phyloP scores from a whole-genome alignment of 2,329 filamentous ascomycete species.

The Fusarium tuaranense region DNA sequence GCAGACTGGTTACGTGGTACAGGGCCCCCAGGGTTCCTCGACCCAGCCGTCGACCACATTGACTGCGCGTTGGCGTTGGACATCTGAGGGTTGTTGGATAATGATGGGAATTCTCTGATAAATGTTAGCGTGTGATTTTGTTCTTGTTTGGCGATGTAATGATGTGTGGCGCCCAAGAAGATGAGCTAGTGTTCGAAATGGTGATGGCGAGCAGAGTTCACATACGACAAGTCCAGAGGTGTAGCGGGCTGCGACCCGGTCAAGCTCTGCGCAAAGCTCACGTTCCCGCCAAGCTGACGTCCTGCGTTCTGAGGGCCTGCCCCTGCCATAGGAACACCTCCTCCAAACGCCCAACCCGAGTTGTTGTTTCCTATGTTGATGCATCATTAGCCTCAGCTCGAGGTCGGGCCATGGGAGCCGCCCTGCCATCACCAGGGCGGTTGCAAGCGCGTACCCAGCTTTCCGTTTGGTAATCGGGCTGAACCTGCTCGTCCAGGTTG shows the following conservation, averaged over 20 bases:
- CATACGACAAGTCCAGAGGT: conserved; percentile 74
- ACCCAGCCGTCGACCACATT: conserved; percentile 66
- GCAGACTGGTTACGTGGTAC: conserved; percentile 65
- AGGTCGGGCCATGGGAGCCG: background rate
- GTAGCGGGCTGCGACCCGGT: conserved; percentile 72
- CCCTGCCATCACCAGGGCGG: background rate
- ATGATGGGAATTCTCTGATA: conserved; percentile 75
- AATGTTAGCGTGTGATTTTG: conserved; percentile 11
- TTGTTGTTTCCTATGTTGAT: conserved; percentile 59
- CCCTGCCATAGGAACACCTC: conserved; percentile 70
- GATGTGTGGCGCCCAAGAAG: background rate
- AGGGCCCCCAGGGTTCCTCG: conserved; percentile 61
- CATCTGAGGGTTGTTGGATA: conserved; percentile 71
- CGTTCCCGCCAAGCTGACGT: conserved; percentile 68
- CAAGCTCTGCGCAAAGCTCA: conserved; percentile 76
- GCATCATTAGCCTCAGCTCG: conserved; percentile 38
- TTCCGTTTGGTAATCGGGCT: conserved; percentile 73
- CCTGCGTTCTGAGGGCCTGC: conserved; percentile 64
- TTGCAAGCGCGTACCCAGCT: conserved; percentile 63
- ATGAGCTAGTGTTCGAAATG: conserved; percentile 1
- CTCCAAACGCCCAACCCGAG: conserved; percentile 72
- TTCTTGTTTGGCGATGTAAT: background rate
- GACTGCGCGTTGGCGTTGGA: conserved; percentile 61
- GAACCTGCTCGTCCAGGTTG: conserved; percentile 64
- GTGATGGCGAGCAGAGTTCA: conserved; percentile 44